Evolutionary conservation across 345 rosid species (phyloP), one percentile per base, ranked within the genome.

Genomic region (Arabidopsis thaliana): DNA sequence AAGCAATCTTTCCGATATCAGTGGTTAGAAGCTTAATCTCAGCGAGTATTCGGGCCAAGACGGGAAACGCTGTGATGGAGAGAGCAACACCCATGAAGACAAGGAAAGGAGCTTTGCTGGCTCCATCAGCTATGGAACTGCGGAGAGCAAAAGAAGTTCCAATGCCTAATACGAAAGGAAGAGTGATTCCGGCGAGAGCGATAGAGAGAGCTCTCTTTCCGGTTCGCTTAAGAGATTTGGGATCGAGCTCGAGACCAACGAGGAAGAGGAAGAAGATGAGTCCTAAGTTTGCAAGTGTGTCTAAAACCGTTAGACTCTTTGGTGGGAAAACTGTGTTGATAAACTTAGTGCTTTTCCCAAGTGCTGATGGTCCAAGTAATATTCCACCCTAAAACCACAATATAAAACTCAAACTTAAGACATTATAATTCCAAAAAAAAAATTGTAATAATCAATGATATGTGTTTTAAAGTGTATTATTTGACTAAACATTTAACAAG

Each of bases 221-320:
- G 0, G 95, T 89, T 3, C 87, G 84, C n/a, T 79, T 84, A 34
- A 91, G 83, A 6, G 95, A 65, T 25, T 79, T 60, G 1, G 85
- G 62, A 62, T 91, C 97, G 7, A 89, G 88, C 82, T 91, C 97
- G 8, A 91, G 89, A 24, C 97, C 97, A 4, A 89, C 93, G 24
- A 91, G 82, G 73, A 91, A 89, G 61, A 91, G 73, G 82, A 91
- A 91, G 82, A 85, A 91, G 61, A 89, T 78, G 65, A 91, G 93
- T 45, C 95, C 95, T 11, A 91, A 69, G 77, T 87, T 87, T 53
- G 97, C 95, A 0, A 89, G 59, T 3, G 97, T 91, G 71, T 91
- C 95, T 68, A 91, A 63, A 56, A 91, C 93, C 1, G 97, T 87
- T 82, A 88, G 65, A 78, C 95, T 83, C 62, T 33, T 73, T 13